phyloP scores from a whole-genome alignment of 495 filamentous ascomycete species.

The Penicillium diatomitis region DNA sequence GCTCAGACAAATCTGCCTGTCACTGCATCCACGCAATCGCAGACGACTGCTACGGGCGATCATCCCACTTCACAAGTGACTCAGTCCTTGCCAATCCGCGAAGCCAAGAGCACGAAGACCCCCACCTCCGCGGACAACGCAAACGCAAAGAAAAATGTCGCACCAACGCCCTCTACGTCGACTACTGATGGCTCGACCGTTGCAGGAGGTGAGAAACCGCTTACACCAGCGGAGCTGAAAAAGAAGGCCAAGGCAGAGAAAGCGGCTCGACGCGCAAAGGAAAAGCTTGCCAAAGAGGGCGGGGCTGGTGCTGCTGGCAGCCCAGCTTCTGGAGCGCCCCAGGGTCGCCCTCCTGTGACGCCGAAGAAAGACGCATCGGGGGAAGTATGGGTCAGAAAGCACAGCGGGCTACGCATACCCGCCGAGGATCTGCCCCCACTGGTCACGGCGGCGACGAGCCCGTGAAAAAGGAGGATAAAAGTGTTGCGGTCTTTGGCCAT shows the following conservation, averaged over 20 bases:
- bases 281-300: constrained; percentile 38
- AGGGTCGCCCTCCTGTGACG: constrained; percentile 23
- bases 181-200: constrained; percentile 3
- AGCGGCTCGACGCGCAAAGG: constrained; percentile 58
- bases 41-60: constrained; percentile 11
- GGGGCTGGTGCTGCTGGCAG: constrained; percentile 19
- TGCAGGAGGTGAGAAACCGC: constrained; percentile 33
- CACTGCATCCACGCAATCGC: constrained; percentile 7
- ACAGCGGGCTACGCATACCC: constrained; percentile 26
- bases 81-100: constrained; percentile 19
- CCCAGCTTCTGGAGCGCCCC: constrained; percentile 13
- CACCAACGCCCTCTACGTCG: constrained; percentile 7
- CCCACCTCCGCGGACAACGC: constrained; percentile 25
- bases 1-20: constrained; percentile 9
- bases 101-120: constrained; percentile 19
- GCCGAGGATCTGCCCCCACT: constrained; percentile 33
- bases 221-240: constrained; percentile 62
- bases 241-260: constrained; percentile 73
- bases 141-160: constrained; percentile 20
- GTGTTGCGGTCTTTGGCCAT: constrained; percentile 74
- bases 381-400: constrained; percentile 24
- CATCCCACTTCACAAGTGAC: constrained; percentile 11
- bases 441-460: constrained; percentile 22
- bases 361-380: constrained; percentile 36
- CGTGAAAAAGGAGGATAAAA: constrained; percentile 56